Conservation (phyloP, 805 yeast species). For the Candida morakotiae region DNA sequence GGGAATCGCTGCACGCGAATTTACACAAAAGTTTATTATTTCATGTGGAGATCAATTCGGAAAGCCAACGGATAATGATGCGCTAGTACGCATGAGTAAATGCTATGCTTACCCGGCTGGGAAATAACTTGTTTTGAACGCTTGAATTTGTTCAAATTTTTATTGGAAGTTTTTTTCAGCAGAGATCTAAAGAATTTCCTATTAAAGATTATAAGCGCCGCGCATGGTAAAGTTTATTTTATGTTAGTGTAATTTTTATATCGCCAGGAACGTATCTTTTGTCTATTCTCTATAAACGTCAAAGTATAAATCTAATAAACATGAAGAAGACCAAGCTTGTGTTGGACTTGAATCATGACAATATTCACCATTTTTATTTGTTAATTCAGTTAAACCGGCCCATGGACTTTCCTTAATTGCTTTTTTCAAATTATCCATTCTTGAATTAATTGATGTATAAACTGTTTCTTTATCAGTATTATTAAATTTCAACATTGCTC, state of each 20-base stretch:
- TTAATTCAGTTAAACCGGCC: conserved; percentile 92
- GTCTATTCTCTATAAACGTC: conserved; percentile 46
- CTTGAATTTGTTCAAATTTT: too few relatives aligned
- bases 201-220: too few relatives aligned
- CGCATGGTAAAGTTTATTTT: too few relatives aligned
- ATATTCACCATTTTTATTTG: conserved; percentile 78
- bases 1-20: background rate
- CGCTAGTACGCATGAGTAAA: too few relatives aligned
- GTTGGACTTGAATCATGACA: conserved; percentile 91
- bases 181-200: too few relatives aligned
- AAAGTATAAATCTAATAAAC: conserved; percentile 73
- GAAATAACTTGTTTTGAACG: too few relatives aligned
- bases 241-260: too few relatives aligned
- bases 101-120: too few relatives aligned
- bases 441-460: conserved; percentile 47
- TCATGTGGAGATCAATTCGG: conserved; percentile 3
- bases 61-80: conserved; percentile 1
- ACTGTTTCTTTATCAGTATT: conserved; percentile 32
- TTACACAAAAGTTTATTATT: background rate
- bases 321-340: conserved; percentile 94
- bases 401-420: conserved; percentile 79
- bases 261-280: too few relatives aligned
- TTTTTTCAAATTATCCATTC: conserved; percentile 59
- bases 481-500: conserved; percentile 66
- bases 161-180: too few relatives aligned